Conservation (phyloP, 208 protist species). For the Leishmania tropica region DNA sequence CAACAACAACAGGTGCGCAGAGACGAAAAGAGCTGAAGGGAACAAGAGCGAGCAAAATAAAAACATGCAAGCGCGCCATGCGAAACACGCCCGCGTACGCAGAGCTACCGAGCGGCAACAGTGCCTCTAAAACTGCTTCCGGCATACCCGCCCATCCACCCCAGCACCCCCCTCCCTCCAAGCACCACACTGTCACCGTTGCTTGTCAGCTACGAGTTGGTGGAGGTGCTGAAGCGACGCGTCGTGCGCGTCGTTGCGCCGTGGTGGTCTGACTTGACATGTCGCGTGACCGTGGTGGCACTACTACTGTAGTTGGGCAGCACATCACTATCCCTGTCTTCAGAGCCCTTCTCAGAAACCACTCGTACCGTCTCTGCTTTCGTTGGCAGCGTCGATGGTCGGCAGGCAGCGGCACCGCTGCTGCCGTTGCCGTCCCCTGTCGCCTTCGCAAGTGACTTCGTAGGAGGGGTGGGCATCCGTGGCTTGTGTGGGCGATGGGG, state of each 20-base stretch:
- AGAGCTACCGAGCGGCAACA: not conserved
- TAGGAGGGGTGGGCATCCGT: conserved; percentile 2
- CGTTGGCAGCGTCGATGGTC: not conserved
- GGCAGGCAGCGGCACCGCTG: not conserved
- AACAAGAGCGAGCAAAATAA: not conserved
- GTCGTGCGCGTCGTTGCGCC: not conserved
- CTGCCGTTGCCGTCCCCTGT: not conserved
- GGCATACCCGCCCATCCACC: not conserved
- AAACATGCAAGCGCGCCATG: too few species aligned
- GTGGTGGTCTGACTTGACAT: not conserved
- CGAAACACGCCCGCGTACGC: too few species aligned
- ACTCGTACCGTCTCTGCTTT: not conserved
- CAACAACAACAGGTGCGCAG: not conserved
- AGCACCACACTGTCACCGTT: not conserved
- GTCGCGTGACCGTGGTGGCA: not conserved
- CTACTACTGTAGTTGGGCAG: not conserved
- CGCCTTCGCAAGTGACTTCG: not conserved
- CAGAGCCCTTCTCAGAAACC: not conserved
- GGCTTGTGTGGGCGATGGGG: conserved; percentile 6
- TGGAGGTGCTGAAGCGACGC: conserved; percentile 1
- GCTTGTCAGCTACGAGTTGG: not conserved
- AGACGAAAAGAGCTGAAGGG: not conserved
- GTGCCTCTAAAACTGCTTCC: not conserved
- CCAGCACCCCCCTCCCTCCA: not conserved
- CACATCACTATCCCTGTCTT: not conserved